Evolutionary conservation across 306 rosid genomes (phyloP).

Genomic region (Hippophae tibetana): DNA sequence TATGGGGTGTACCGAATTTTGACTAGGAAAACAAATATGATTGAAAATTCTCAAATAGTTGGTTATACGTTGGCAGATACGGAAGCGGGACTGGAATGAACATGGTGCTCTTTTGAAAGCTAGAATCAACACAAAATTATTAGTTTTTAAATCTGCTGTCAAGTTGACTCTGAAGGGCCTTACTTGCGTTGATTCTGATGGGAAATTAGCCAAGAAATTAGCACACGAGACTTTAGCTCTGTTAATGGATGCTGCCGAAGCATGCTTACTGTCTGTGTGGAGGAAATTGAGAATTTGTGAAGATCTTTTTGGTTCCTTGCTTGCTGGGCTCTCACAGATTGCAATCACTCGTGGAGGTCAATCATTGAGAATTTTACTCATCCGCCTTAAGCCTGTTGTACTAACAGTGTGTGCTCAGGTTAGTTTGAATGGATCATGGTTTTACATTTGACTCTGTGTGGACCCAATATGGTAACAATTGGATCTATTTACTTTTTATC

Average conservation of each 20-base stretch:
- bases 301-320: constrained; percentile 78
- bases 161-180: constrained; percentile 55
- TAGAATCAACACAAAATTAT: constrained; percentile 72
- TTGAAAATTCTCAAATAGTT: background rate
- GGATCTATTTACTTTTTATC: constrained; percentile 7
- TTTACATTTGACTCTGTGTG: constrained; percentile 7
- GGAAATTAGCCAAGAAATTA: constrained; percentile 70
- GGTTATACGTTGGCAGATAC: constrained; percentile 49
- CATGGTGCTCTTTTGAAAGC: constrained; percentile 76
- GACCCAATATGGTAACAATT: constrained; percentile 10
- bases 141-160: constrained; percentile 72
- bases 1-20: background rate
- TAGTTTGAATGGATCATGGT: constrained; percentile 12
- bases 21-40: constrained; percentile 6
- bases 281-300: constrained; percentile 78
- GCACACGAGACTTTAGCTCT: constrained; percentile 81
- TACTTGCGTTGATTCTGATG: constrained; percentile 61
- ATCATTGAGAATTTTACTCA: constrained; percentile 82
- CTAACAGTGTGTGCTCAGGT: constrained; percentile 91
- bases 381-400: constrained; percentile 85
- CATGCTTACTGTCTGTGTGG: constrained; percentile 92
- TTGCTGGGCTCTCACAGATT: constrained; percentile 69
- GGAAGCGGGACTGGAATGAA: constrained; percentile 93
- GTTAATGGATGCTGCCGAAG: constrained; percentile 91
- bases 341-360: constrained; percentile 86